Base-by-base conservation (phyloP, 305 asterid genomes). In the Fraxinus latifolia region DNA sequence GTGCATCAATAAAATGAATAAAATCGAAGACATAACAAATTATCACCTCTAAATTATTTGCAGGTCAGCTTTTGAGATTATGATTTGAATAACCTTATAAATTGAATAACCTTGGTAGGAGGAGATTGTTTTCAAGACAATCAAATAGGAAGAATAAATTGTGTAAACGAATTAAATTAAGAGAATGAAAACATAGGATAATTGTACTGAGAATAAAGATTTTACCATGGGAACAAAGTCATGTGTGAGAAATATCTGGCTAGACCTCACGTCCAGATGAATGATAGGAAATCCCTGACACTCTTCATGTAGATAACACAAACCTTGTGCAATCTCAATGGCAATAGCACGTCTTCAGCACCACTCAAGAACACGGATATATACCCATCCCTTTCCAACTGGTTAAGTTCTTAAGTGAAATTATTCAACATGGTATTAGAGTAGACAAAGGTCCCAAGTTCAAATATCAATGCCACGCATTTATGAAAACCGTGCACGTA, bases 261-360 rank as follows among this genome's bases (percentile, higher is more conserved):
- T 83, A 3, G 88, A 93, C 82, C 91, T 77, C 86, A 90, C 44
- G 60, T 87, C 89, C 47, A 86, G 81, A 50, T 91, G 93, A 50
- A 91, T 79, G 80, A 90, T 86, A 44, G 92, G 91, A 32, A 89
- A 84, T 36, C 87, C 91, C 15, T 89, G 87, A 79, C 91, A 91
- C 83, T 89, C 91, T 77, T 91, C 92, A 53, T 90, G 95, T 19
- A 91, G 89, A 77, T 82, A 91, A 71, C 89, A 87, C 83, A 91
- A 81, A 79, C 92, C 94, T 83, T 88, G 89, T 70, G 94, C 94
- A 75, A 87, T 88, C 53, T 92, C 94, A 82, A 91, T 58, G 25
- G 93, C 95, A 76, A 90, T 88, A 44, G 87, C 84, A 71, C 81
- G 85, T 29, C 93, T 87, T 14, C 29, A 86, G 68, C 74, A 81